Percentiles rank a stretch among this genome's conserved stretches.
Conservation (phyloP, 371 early-diverging fungal species). For the Racocetra persica region DNA sequence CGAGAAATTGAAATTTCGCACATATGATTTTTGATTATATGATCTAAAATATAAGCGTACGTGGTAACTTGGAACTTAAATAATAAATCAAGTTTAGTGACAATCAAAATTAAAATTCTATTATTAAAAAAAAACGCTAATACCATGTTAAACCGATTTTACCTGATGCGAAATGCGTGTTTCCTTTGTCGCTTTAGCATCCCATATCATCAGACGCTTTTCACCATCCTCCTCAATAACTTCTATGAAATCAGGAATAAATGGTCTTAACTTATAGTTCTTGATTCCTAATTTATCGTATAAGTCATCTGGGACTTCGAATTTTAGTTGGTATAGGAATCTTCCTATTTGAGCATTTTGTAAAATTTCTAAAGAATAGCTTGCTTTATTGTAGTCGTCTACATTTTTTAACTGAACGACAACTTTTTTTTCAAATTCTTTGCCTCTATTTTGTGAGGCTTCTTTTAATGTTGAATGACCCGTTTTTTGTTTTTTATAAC, state of each 20-base stretch:
- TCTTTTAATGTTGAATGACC: too few relatives aligned
- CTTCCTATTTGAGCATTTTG: conserved; percentile 48
- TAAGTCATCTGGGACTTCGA: conserved; percentile 49
- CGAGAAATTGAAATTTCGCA: conserved; percentile 49
- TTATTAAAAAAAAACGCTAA: neutral
- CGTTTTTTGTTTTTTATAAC: too few relatives aligned
- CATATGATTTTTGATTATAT: conserved; percentile 48
- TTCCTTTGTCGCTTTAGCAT: conserved; percentile 53
- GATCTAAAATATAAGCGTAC: conserved; percentile 52
- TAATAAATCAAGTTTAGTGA: neutral
- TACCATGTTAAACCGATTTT: too few relatives aligned
- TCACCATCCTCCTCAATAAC: conserved; percentile 46
- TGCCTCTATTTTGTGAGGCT: too few relatives aligned
- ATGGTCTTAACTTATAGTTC: conserved; percentile 45
- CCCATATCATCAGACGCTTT: conserved; percentile 51
- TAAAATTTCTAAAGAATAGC: too few relatives aligned
- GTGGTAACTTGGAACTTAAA: conserved; percentile 55
- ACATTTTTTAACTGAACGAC: too few relatives aligned
- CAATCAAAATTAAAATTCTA: neutral
- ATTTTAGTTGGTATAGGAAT: conserved; percentile 51
- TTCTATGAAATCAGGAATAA: conserved; percentile 57
- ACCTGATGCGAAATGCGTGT: conserved; percentile 53
- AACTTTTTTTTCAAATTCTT: too few relatives aligned
- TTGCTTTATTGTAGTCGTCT: too few relatives aligned
- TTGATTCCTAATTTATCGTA: conserved; percentile 45